phyloP scores from a whole-genome alignment of 2,329 filamentous ascomycete genomes.

The Akanthomyces uredinophilus region DNA sequence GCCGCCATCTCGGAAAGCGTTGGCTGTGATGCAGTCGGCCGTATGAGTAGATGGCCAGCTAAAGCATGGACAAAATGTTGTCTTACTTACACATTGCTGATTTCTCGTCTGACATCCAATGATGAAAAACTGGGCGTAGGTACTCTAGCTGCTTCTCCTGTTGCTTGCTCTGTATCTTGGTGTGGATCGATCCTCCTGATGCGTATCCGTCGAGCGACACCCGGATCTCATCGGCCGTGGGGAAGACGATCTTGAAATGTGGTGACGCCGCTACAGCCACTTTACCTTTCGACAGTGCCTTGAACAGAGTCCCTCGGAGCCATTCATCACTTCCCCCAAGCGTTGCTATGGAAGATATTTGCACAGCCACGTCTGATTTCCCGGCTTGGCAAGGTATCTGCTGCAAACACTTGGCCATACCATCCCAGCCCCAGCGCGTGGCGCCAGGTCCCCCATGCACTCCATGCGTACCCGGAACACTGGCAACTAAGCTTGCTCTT shows the following conservation, averaged over 20 bases:
- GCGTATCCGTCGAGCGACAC: conserved; percentile 70
- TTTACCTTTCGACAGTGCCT: conserved; percentile 31
- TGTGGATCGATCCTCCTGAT: conserved; percentile 77
- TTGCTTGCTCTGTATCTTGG: conserved; percentile 63
- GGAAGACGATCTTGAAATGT: conserved; percentile 70
- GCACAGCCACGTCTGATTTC: conserved; percentile 48
- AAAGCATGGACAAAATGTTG: neutral
- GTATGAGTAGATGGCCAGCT: neutral
- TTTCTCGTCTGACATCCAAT: conserved; percentile 64
- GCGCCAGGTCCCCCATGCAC: conserved; percentile 38
- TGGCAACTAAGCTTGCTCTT: conserved; percentile 68
- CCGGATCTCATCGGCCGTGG: conserved; percentile 73
- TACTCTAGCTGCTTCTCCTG: conserved; percentile 72
- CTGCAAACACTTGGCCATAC: conserved; percentile 54
- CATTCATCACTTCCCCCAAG: conserved; percentile 66
- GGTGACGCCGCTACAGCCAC: conserved; percentile 32
- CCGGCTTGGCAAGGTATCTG: conserved; percentile 42
- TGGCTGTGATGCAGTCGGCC: neutral
- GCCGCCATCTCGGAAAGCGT: conserved; percentile 43
- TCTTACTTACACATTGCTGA: neutral
- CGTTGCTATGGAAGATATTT: conserved; percentile 80
- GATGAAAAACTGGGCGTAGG: conserved; percentile 63
- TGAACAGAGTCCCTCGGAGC: conserved; percentile 62
- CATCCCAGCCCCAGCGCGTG: conserved; percentile 73
- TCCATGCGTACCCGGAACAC: conserved; percentile 65